Evolutionary conservation across 1,139 yeast species (phyloP), one percentile per base, ranked within the genome.

Genomic region (Keqinozyma sinolaborantium): DNA sequence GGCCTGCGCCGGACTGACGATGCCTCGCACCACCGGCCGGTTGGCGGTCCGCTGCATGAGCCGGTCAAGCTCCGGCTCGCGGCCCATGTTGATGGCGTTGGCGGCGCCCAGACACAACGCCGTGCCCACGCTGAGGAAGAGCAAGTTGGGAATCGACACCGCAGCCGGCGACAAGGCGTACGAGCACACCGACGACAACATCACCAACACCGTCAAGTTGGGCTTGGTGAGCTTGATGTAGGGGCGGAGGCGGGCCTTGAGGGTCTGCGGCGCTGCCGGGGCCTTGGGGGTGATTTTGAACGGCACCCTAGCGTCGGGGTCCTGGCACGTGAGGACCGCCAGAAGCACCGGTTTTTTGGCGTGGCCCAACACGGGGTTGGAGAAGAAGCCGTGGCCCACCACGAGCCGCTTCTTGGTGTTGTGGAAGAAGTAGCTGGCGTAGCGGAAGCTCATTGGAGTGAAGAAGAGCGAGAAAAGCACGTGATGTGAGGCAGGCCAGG

Each of bases 11-110:
- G 96, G 80, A 0, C 87, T 73, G 5, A 94, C 65, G 4, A 79
- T 53, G 0, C 97, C 97, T 14, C 90, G 68, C 1, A 90, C 97
- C 3, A 94, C 90, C 0, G 99, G 99, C 44, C 99, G 70, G 6
- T 81, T 75, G 14, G 84, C 78, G 0, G 99, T 92, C 48, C 99
- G 69, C 2, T 84, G 76, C 99, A 92, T 94, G 51, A 76, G 74
- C 31, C 76, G 73, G 52, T 92, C 99, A 52, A 78, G 92, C 18
- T 78, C 83, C 5, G 97, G 95, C 56, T 92, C 99, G 41, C 98
- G 70, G 2, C 90, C 97, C 95, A 90, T 92, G 53, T 92, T 92
- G 32, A 92, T 87, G 3, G 97, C 95, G 58, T 92, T 92, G 2
- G 99, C 99, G 2, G 96, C 79, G 7, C 95, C 95, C 0, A 97